phyloP scores from a whole-genome alignment of 306 rosid species.

The cucumber (Cucumis sativus) region Cucumber_9930_V3 NC_026659.2:9194001-9194500 shows the following conservation, averaged over 20 bases:
- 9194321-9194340: not conserved
- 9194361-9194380: slow-evolving; percentile 19
- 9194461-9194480: slow-evolving; percentile 45
- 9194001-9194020: not conserved
- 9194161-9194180: slow-evolving; percentile 12
- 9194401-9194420: slow-evolving; percentile 40
- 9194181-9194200: slow-evolving; percentile 7
- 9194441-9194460: slow-evolving; percentile 47
- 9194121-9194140: slow-evolving; percentile 11
- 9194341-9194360: too few species aligned
- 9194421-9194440: slow-evolving; percentile 53
- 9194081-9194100: slow-evolving; percentile 73
- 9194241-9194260: slow-evolving; percentile 6
- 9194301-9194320: not conserved
- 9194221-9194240: slow-evolving; percentile 60
- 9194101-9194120: slow-evolving; percentile 10
- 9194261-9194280: not conserved
- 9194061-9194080: slow-evolving; percentile 25
- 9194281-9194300: not conserved
- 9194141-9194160: slow-evolving; percentile 21
- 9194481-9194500: slow-evolving; percentile 28
- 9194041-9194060: not conserved
- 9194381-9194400: slow-evolving; percentile 38
- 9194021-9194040: not conserved
- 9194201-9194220: slow-evolving; percentile 74